These are phyloP conservation scores for Chrysoporthe austroafricana DNA, from an alignment of 2,329 filamentous ascomycete genomes.

Conservation along the genomic window DNA sequence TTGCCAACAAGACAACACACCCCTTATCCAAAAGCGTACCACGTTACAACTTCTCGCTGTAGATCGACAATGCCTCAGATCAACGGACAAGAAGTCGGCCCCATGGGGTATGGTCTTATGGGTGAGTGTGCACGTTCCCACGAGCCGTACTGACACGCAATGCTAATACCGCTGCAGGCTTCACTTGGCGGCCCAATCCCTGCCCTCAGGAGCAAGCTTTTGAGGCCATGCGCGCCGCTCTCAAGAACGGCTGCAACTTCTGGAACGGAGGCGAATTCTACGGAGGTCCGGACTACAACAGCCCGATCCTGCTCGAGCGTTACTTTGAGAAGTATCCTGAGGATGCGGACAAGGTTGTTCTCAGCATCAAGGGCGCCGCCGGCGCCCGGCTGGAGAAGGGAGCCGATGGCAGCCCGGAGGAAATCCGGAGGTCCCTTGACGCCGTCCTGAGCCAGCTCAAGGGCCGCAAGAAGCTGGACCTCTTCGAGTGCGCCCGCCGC, in stretches of 20 bases:
- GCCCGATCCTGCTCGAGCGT: constrained; percentile 59
- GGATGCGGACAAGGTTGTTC: constrained; percentile 64
- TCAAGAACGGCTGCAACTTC: constrained; percentile 49
- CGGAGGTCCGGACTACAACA: constrained; percentile 60
- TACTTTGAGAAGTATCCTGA: constrained; percentile 69
- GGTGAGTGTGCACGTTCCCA: constrained; percentile 29
- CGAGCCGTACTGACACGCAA: background rate
- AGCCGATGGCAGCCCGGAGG: constrained; percentile 57
- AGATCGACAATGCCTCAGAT: constrained; percentile 35
- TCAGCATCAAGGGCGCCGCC: constrained; percentile 65
- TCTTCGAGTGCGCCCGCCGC: constrained; percentile 62
- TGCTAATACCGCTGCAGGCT: constrained; percentile 36
- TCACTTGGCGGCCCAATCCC: constrained; percentile 48
- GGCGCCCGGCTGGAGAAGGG: constrained; percentile 36
- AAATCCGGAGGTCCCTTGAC: constrained; percentile 61
- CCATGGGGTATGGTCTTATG: constrained; percentile 40
- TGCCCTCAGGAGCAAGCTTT: constrained; percentile 53
- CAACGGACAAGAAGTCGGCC: constrained; percentile 36
- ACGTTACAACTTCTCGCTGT: background rate
- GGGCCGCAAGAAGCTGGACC: constrained; percentile 63
- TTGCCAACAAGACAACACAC: background rate
- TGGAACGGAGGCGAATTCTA: constrained; percentile 72
- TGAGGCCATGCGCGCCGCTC: constrained; percentile 58
- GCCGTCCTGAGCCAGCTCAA: constrained; percentile 54
- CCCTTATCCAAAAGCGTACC: no score